phyloP scores from a whole-genome alignment of 768 basidiomycete genomes.

The Calocera viscosa region DNA sequence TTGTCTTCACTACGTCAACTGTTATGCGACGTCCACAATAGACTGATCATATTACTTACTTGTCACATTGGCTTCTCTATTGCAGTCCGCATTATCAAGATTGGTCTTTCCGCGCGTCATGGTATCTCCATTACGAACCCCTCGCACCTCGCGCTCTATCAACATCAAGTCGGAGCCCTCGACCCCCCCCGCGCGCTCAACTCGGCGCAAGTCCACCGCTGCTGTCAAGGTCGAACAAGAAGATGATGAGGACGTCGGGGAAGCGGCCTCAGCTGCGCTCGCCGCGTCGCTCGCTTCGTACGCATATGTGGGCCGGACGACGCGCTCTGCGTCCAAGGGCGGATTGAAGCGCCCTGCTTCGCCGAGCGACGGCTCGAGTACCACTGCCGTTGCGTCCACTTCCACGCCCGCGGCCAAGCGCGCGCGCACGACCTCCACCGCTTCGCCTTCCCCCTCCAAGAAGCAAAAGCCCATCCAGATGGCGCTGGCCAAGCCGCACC shows the following conservation, averaged over 20 bases:
- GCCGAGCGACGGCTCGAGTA: neutral
- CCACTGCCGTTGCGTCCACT: neutral
- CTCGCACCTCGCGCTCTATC: neutral
- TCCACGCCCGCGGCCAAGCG: neutral
- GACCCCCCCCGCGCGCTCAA: neutral
- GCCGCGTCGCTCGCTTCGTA: neutral
- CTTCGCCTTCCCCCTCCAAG: conserved; percentile 31
- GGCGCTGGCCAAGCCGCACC: conserved; percentile 47
- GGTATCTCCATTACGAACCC: neutral
- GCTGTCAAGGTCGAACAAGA: neutral
- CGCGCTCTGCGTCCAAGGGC: neutral
- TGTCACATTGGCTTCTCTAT: no score
- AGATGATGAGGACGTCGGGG: neutral
- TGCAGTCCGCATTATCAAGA: no score
- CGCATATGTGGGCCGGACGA: neutral
- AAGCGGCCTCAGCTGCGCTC: neutral
- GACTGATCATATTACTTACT: no score
- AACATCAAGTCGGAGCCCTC: neutral
- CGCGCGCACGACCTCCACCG: conserved; percentile 16
- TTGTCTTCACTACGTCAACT: no score
- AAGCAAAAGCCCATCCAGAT: conserved; percentile 48
- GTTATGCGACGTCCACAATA: no score
- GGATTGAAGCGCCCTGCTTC: neutral
- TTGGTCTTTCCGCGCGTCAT: neutral
- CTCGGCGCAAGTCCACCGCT: neutral